These are phyloP conservation scores for Naganishia onofrii DNA, from an alignment of 768 basidiomycete genomes.

Conservation along the genomic window DNA sequence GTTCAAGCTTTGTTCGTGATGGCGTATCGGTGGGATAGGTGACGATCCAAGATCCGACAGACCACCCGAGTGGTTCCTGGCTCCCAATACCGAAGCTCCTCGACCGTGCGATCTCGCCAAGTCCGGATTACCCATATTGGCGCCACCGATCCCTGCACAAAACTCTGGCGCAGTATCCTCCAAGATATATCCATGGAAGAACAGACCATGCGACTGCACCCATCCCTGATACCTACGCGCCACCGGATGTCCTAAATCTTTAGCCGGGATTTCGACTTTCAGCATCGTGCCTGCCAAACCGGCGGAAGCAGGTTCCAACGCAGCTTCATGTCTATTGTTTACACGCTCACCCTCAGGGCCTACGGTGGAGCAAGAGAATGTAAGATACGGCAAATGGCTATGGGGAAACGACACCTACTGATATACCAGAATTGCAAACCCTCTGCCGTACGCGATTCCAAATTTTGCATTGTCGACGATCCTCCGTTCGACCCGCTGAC, in stretches of 20 bases:
- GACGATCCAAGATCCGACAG: conserved; percentile 5
- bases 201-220: conserved; percentile 10
- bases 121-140: neutral
- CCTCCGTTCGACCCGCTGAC: neutral
- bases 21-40: neutral
- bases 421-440: conserved; percentile 26
- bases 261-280: conserved; percentile 5
- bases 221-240: conserved; percentile 15
- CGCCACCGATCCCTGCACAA: conserved; percentile 5
- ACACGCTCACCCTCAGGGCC: conserved; percentile 2
- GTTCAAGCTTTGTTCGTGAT: conserved; percentile 1
- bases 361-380: neutral
- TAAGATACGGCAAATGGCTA: neutral
- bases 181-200: conserved; percentile 17
- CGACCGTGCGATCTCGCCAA: neutral
- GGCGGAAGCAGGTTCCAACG: neutral
- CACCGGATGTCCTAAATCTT: conserved; percentile 16
- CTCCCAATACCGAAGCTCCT: neutral
- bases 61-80: neutral
- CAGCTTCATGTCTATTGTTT: neutral
- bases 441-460: conserved; percentile 1
- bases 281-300: conserved; percentile 1
- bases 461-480: neutral
- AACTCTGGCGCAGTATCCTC: conserved; percentile 10
- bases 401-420: neutral